Evolutionary conservation across 768 basidiomycete species (phyloP), one percentile per base, ranked within the genome.

Genomic region (Boletus rubescentipes): DNA sequence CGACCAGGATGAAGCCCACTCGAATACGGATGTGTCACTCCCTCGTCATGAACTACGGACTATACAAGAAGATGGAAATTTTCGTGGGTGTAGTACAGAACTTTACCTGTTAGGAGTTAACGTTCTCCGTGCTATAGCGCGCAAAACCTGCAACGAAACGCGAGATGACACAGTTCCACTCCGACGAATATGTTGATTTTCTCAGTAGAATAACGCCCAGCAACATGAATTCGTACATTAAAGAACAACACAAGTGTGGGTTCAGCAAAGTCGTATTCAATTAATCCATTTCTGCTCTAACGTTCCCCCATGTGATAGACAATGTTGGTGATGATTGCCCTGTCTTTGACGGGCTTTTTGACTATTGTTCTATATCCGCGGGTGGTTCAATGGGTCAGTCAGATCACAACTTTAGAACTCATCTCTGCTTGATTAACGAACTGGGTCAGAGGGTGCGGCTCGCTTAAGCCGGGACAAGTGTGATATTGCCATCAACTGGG

Each of bases 31-130:
- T 99, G 97, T 98, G 95, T 69, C 97, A 99, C 74, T 95, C 95
- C 11, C 79, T 99, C 48, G 97, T 99, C 51, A 99, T 99, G 97
- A 99, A 98, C 74, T 98, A 98, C 71, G 94, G 95, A 18, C 75
- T 99, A 16, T 99, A 99, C 78, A 98, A 98, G 75, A 94, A 94
- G 75, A 99, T 99, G 97, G 97, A 99, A 73, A 99, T 99, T 61
- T 99, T 98, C 64, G 97, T 98, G 67, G 63, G 97, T 79, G 21
- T 43, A 35, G 21, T 43, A 35, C 16, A 30, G 49, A 21, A 6
- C 18, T 29, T 6, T 35, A n/a, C 29, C 34, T 8, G 32, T 49
- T 51, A 35, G 8, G 40, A 30, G 21, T 42, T 57, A 34, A 56
- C 34, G 9, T 50, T n/a, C 32, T 26, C 29, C 34, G 16, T 48